Base-by-base conservation (phyloP, 805 yeast species). In the Suhomyces prunicola region DNA sequence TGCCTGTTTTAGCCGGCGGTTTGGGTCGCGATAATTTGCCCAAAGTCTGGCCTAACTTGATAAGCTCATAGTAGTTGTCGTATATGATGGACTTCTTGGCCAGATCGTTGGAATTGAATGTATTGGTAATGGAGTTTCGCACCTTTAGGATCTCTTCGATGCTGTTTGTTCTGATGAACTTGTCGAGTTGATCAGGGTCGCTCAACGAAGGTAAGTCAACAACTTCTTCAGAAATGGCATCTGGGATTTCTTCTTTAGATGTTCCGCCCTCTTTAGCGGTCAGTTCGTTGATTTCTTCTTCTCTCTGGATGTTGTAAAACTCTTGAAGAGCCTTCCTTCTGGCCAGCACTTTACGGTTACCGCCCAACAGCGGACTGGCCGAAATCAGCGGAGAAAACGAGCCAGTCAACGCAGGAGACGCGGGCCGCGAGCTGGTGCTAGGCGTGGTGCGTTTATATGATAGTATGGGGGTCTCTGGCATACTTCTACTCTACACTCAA, bases 41-140 rank as follows among this genome's bases (percentile, higher is more conserved):
- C 51, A 87, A 67, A 3, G 85, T 79, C 46, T 84, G 81, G 59
- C 83, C 85, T 54, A 87, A 79, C 60, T 85, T 84, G 61, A 87
- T 85, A 57, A 87, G 70, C 55, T 87, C 92, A 64, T 83, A 85
- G 72, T 87, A 87, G 61, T 87, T 87, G 66, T 87, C 88, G 66
- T 87, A 87, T 9, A 87, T 84, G 42, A 87, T 85, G 27, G 87
- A 81, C 60, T 87, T 87, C 57, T 85, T 85, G 46, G 81, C 83
- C 60, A 82, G 79, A 54, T 82, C 84, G 49, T 79, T 82, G 13
- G 80, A 65, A 53, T 80, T 81, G 52, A 83, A 69, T 49, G 74
- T 72, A 29, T 73, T 73, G 23, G 77, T 74, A 7, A 82, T 50
- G 13, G 60, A 46, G 56, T 71, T 72, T 44, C 75, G 54, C 27